A percentile compares a stretch with the other conserved stretches of the same genome.
These are phyloP conservation scores for Lactifluus echinatus DNA, from an alignment of 768 basidiomycete species.

Conservation along the genomic window DNA sequence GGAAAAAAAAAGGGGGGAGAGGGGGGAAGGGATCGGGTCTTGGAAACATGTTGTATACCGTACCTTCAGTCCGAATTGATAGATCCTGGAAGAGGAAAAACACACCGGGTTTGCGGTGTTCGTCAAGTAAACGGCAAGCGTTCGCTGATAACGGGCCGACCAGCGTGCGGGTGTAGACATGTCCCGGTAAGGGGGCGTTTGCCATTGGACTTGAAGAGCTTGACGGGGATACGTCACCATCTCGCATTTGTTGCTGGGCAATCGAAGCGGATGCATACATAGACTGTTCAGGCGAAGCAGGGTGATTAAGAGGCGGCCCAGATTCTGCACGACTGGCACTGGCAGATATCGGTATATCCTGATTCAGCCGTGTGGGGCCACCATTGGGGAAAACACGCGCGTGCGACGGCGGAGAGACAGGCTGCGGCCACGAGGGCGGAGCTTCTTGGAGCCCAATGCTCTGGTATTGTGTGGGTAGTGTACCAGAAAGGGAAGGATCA, in stretches of 20 bases:
- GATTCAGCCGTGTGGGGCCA: background rate
- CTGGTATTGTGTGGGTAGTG: conserved; percentile 13
- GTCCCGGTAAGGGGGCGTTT: conserved; percentile 45
- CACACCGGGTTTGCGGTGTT: conserved; percentile 77
- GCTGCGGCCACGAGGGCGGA: conserved; percentile 16
- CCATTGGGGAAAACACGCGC: conserved; percentile 11
- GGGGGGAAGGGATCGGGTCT: background rate
- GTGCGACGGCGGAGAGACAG: conserved; percentile 11
- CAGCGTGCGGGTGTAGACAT: conserved; percentile 77
- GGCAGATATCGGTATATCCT: conserved; percentile 7
- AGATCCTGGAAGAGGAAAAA: conserved; percentile 96
- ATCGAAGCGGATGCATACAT: conserved; percentile 22
- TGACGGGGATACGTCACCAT: conserved; percentile 22
- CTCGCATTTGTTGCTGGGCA: conserved; percentile 21
- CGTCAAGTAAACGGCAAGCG: conserved; percentile 76
- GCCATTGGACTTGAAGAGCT: conserved; percentile 29
- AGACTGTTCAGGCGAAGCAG: conserved; percentile 18
- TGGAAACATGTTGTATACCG: no score
- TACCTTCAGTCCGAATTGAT: conserved; percentile 88
- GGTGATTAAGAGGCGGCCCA: conserved; percentile 7
- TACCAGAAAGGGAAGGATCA: conserved; percentile 12
- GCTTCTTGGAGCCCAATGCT: conserved; percentile 15
- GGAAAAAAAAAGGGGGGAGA: background rate
- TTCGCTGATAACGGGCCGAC: conserved; percentile 86
- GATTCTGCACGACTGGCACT: background rate